phyloP scores from a whole-genome alignment of 2,329 filamentous ascomycete species.

The Alternaria triticimaculans region DNA sequence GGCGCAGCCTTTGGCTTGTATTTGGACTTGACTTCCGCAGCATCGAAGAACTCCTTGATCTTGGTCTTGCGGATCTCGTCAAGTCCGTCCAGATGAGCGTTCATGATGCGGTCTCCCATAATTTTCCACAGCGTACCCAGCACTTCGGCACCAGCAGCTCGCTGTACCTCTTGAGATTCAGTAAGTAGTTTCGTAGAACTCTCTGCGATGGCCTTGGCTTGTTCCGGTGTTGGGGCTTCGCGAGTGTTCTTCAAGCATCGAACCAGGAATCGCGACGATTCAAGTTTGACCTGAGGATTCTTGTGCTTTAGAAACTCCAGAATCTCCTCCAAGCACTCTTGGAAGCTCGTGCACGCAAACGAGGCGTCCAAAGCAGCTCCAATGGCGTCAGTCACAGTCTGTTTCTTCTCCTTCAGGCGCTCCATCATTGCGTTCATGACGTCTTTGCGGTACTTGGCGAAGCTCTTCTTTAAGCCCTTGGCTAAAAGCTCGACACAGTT shows the following conservation, averaged over 20 bases:
- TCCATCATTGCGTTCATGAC: constrained; percentile 94
- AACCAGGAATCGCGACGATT: constrained; percentile 91
- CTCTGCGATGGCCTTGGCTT: constrained; percentile 87
- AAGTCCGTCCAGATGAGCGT: constrained; percentile 84
- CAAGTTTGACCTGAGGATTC: constrained; percentile 97
- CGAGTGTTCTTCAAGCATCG: constrained; percentile 82
- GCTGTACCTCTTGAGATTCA: constrained; percentile 83
- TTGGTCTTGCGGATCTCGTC: constrained; percentile 96
- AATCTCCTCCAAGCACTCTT: constrained; percentile 91
- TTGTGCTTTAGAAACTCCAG: constrained; percentile 86
- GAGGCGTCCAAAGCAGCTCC: constrained; percentile 80
- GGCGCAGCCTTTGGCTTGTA: constrained; percentile 84
- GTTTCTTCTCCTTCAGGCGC: constrained; percentile 96
- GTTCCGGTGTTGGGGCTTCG: constrained; percentile 81
- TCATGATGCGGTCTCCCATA: constrained; percentile 95
- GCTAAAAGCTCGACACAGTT: constrained; percentile 91
- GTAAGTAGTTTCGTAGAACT: constrained; percentile 86
- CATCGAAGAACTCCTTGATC: constrained; percentile 89
- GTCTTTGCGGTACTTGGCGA: constrained; percentile 77
- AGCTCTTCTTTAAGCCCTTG: constrained; percentile 79
- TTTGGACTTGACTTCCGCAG: constrained; percentile 84
- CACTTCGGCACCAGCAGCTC: constrained; percentile 89
- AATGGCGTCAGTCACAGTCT: constrained; percentile 83
- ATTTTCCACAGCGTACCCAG: constrained; percentile 98
- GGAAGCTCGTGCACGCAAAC: constrained; percentile 70